Evolutionary conservation across 75 land plant genomes (phyloP), one percentile per base, ranked within the genome.

Genomic region (Cunninghamia lanceolata): DNA sequence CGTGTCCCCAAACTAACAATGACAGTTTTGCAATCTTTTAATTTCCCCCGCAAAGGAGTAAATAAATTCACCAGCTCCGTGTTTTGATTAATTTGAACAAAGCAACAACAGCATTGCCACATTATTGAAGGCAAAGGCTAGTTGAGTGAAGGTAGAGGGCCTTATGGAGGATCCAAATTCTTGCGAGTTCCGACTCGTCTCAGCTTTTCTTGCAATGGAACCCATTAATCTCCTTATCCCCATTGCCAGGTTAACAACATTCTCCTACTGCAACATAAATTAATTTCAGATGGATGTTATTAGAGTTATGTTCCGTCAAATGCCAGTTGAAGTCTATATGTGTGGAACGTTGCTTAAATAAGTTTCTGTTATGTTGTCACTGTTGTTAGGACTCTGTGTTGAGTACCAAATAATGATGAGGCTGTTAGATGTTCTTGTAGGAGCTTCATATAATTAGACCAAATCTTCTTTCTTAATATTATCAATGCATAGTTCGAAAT

Each of bases 161-260:
- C 52, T 50, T 9, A 80, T 80, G 82, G 47, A 79, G 82, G 32
- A 28, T 80, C 45, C n/a, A n/a, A 42, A 45, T 42, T 80, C 50
- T 28, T 45, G 82, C 10, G 32, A 80, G n/a, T 45, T 80, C 34
- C 50, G 46, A 0, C 10, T 80, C 30, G 43, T 45, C 11, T 46
- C 82, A 80, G 82, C 82, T 1, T 80, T 80, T 14, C 82, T 80
- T 13, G 82, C 82, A 2, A 80, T 80, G 82, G 82, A 80, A 45
- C 82, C 82, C 47, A 43, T 28, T n/a, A 28, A 42, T 9, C 4
- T 45, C 25, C 82, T 80, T 25, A 21, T 80, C 32, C n/a, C 47
- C 34, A 45, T 80, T 80, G 82, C 50, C 82, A 80, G 82, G 82
- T 80, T 10, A 45, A 80, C 30, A 42, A 9, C 10, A 9, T 11